Conservation (phyloP, 495 filamentous ascomycete genomes). For the Letharia lupina region DNA sequence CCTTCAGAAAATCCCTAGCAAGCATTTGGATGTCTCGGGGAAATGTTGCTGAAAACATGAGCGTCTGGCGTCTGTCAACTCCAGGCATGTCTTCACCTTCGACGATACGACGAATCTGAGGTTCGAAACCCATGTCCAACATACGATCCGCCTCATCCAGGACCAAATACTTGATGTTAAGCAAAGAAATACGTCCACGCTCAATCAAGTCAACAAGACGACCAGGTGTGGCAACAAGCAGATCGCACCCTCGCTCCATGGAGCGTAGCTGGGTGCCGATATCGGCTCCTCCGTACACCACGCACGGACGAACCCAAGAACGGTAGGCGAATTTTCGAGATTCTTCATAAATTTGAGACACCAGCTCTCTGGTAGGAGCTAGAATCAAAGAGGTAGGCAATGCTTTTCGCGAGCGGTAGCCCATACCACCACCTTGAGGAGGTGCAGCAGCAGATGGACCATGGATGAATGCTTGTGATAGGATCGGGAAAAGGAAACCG, state of each 20-base stretch:
- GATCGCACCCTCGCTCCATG: constrained; percentile 95
- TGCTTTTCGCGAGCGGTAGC: constrained; percentile 81
- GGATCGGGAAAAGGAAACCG: constrained; percentile 96
- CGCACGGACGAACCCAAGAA: constrained; percentile 96
- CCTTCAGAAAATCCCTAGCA: constrained; percentile 93
- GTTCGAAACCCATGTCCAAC: constrained; percentile 99
- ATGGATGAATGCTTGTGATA: constrained; percentile 87
- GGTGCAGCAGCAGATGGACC: constrained; percentile 63
- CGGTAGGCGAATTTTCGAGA: constrained; percentile 96
- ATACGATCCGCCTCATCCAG: constrained; percentile 99
- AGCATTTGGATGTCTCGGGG: constrained; percentile 98
- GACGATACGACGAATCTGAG: constrained; percentile 96
- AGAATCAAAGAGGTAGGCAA: constrained; percentile 93
- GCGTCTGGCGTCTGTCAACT: constrained; percentile 79
- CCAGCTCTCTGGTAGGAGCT: constrained; percentile 93
- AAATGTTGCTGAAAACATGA: constrained; percentile 99
- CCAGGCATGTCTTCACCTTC: constrained; percentile 96
- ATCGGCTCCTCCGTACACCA: constrained; percentile 98
- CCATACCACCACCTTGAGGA: constrained; percentile 56
- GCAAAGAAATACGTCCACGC: constrained; percentile 91
- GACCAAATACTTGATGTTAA: constrained; percentile 98
- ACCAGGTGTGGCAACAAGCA: constrained; percentile 93
- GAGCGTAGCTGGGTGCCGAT: constrained; percentile 93
- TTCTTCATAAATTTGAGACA: constrained; percentile 97
- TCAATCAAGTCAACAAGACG: constrained; percentile 96